Conservation (phyloP, 2,329 filamentous ascomycete genomes). For the Botrytis paeoniae region DNA sequence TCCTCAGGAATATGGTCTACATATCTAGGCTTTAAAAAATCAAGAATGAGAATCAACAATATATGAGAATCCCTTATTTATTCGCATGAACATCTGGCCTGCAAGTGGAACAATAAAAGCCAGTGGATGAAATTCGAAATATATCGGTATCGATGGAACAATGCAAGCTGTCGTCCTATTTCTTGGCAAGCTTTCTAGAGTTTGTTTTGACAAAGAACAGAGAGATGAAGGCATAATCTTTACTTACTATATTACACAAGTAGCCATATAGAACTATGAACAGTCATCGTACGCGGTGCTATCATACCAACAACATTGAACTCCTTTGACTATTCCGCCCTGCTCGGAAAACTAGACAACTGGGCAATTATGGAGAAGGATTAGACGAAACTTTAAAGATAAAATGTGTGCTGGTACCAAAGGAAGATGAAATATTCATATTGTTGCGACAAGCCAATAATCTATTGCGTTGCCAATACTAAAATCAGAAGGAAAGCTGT, state of each 20-base stretch:
- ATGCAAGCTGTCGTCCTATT: neutral
- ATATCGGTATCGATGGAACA: neutral
- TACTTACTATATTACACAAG: neutral
- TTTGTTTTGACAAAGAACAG: neutral
- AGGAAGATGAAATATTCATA: neutral
- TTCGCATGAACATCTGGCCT: neutral
- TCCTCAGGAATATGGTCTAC: neutral
- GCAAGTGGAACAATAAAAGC: neutral
- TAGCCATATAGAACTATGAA: neutral
- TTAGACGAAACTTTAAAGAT: neutral
- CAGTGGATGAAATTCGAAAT: neutral
- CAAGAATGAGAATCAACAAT: neutral
- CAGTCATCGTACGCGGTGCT: neutral
- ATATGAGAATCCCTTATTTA: neutral
- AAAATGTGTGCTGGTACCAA: neutral
- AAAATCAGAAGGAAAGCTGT: neutral
- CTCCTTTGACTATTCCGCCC: neutral
- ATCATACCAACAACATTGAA: neutral
- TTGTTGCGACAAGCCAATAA: neutral
- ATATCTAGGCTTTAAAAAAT: neutral
- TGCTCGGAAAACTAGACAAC: neutral
- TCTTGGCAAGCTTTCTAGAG: neutral
- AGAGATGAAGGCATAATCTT: neutral
- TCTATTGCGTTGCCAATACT: neutral
- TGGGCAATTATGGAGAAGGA: accelerated